phyloP scores from a whole-genome alignment of 208 protist genomes.

The Leptomonas pyrrhocoris region DNA sequence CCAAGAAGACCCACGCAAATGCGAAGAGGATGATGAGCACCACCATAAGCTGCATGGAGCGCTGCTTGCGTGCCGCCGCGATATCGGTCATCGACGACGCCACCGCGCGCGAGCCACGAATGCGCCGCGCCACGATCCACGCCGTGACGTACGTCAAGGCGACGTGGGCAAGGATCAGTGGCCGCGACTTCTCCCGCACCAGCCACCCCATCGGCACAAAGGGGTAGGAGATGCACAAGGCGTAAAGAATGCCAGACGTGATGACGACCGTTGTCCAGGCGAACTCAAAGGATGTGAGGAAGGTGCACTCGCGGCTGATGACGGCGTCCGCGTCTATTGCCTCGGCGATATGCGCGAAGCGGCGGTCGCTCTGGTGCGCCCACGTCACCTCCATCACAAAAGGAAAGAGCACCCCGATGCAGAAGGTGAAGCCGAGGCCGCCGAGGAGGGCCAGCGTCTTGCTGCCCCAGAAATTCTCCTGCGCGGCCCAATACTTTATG shows the following conservation, averaged over 20 bases:
- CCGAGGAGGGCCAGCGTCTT: constrained; percentile 60
- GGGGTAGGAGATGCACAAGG: constrained; percentile 72
- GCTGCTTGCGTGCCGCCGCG: constrained; percentile 48
- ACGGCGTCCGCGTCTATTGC: constrained; percentile 21
- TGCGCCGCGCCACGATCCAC: constrained; percentile 33
- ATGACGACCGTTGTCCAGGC: constrained; percentile 29
- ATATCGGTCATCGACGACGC: constrained; percentile 26
- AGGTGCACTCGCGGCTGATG: constrained; percentile 22
- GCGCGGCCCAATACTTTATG: constrained; percentile 54
- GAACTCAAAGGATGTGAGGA: constrained; percentile 62
- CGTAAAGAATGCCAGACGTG: constrained; percentile 36
- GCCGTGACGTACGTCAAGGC: constrained; percentile 26
- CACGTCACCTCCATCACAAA: constrained; percentile 66
- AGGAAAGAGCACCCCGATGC: constrained; percentile 65
- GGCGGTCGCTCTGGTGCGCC: constrained; percentile 47
- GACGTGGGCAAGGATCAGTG: constrained; percentile 43
- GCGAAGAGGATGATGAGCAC: constrained; percentile 41
- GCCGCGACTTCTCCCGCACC: constrained; percentile 57
- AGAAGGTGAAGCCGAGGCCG: constrained; percentile 65
- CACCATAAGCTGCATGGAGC: constrained; percentile 58
- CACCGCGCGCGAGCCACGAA: constrained; percentile 26
- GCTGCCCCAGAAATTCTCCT: constrained; percentile 63
- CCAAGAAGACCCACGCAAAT: constrained; percentile 45
- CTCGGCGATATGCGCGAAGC: constrained; percentile 35
- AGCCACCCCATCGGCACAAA: constrained; percentile 80